These are phyloP conservation scores for Chlamydomonas applanata DNA, from an alignment of 139 green algal species.

Conservation along the genomic window DNA sequence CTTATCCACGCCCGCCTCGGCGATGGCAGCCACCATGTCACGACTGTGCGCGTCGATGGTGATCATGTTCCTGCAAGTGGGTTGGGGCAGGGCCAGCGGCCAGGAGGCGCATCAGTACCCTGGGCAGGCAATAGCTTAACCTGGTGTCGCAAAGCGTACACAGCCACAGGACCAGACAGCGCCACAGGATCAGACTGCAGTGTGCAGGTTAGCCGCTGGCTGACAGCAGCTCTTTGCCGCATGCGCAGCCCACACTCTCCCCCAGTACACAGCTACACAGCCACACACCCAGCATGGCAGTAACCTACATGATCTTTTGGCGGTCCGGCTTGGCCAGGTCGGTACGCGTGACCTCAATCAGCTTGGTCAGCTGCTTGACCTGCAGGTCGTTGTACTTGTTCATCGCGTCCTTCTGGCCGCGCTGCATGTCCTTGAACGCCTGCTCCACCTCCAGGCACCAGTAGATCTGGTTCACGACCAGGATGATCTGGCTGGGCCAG, in stretches of 20 bases:
- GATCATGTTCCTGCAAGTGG: conserved; percentile 74
- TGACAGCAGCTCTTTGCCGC: too few relatives aligned
- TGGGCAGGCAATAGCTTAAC: too few relatives aligned
- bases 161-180: too few relatives aligned
- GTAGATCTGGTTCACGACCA: conserved; percentile 92
- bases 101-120: not conserved
- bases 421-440: conserved; percentile 60
- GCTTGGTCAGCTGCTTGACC: conserved; percentile 79
- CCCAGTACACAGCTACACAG: too few relatives aligned
- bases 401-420: conserved; percentile 69
- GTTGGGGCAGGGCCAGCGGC: not conserved
- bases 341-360: conserved; percentile 74
- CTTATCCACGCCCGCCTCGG: conserved; percentile 31
- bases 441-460: conserved; percentile 87
- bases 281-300: not conserved
- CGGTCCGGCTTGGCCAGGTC: conserved; percentile 61
- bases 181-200: too few relatives aligned
- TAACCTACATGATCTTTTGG: conserved; percentile 60
- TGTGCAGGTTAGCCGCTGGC: too few relatives aligned
- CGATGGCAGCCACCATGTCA: conserved; percentile 50
- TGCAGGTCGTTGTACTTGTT: conserved; percentile 83
- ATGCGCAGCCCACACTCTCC: too few relatives aligned
- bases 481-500: conserved; percentile 81
- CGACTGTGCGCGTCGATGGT: conserved; percentile 83
- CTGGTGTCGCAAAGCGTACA: too few relatives aligned